Percentiles rank a stretch among this genome's conserved stretches.
Evolutionary conservation across 2,329 filamentous ascomycete species (phyloP).

Genomic region (Hypoxylon sp.): DNA sequence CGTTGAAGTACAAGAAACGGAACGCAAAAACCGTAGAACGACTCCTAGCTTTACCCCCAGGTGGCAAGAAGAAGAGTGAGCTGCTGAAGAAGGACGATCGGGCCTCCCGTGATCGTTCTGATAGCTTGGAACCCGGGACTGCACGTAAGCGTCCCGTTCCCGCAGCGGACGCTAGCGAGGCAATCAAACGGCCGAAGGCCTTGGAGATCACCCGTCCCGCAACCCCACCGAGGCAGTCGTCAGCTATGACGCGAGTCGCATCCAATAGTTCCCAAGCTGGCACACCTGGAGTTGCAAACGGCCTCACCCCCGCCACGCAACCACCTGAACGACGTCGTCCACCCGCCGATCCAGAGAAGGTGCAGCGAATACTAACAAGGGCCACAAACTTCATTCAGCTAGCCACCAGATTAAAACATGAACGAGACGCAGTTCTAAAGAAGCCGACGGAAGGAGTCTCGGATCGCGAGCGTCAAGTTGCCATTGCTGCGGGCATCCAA

Average conservation of each 20-base stretch:
- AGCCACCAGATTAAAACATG: constrained; percentile 69
- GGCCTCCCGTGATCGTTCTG: constrained; percentile 56
- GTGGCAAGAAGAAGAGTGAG: constrained; percentile 56
- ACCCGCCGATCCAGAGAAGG: constrained; percentile 51
- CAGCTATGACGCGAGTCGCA: constrained; percentile 68
- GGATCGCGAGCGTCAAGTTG: constrained; percentile 50
- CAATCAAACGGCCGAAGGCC: constrained; percentile 61
- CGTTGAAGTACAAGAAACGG: constrained; percentile 65
- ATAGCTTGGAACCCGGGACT: constrained; percentile 60
- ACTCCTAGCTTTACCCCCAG: constrained; percentile 62
- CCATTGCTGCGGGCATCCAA: constrained; percentile 53
- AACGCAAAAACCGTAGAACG: constrained; percentile 62
- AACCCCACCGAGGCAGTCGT: constrained; percentile 66
- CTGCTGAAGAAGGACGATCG: constrained; percentile 57
- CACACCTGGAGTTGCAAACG: constrained; percentile 65
- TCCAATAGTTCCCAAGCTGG: constrained; percentile 68
- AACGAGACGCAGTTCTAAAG: constrained; percentile 64
- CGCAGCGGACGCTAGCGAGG: constrained; percentile 55
- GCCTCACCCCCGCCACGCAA: constrained; percentile 59
- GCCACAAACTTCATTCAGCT: constrained; percentile 58
- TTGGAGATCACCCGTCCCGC: constrained; percentile 63
- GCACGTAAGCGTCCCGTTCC: constrained; percentile 67
- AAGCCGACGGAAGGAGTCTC: constrained; percentile 38
- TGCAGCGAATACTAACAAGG: constrained; percentile 56
- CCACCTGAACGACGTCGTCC: constrained; percentile 57